Evolutionary conservation across 2,329 filamentous ascomycete species (phyloP).

Genomic region (Diaporthe capsici): DNA sequence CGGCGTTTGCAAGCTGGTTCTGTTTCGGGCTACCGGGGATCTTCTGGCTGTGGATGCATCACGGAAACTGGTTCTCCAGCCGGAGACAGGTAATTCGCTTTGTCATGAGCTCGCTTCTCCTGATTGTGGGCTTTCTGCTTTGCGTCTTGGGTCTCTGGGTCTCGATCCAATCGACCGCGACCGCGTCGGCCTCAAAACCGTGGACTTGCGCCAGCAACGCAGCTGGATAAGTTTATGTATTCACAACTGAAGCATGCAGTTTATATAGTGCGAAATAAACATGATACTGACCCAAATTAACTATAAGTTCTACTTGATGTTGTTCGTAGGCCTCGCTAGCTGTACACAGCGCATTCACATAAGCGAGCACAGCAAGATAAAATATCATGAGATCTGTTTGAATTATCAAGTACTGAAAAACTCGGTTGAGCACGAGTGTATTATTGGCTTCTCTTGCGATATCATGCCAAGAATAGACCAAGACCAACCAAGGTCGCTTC

Average conservation of each 20-base stretch:
- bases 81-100: constrained; percentile 51
- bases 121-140: constrained; percentile 52
- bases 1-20: constrained; percentile 78
- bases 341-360: neutral
- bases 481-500: neutral
- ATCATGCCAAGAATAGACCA: neutral
- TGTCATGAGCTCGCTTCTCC: constrained; percentile 48
- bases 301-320: neutral
- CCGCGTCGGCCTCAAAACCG: constrained; percentile 49
- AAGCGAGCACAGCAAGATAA: neutral
- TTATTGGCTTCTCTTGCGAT: neutral
- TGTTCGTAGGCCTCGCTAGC: neutral
- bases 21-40: constrained; percentile 64
- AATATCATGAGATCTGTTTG: neutral
- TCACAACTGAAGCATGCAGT: neutral
- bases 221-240: neutral
- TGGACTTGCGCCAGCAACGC: constrained; percentile 53
- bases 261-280: too few relatives aligned
- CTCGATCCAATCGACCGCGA: constrained; percentile 53
- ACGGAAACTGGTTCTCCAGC: constrained; percentile 55
- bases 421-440: neutral
- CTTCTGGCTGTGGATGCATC: constrained; percentile 64
- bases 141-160: constrained; percentile 57
- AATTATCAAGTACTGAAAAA: neutral
- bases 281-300: neutral